These are phyloP conservation scores for Amniculicola lignicola DNA, from an alignment of 495 filamentous ascomycete genomes.

Conservation along the genomic window DNA sequence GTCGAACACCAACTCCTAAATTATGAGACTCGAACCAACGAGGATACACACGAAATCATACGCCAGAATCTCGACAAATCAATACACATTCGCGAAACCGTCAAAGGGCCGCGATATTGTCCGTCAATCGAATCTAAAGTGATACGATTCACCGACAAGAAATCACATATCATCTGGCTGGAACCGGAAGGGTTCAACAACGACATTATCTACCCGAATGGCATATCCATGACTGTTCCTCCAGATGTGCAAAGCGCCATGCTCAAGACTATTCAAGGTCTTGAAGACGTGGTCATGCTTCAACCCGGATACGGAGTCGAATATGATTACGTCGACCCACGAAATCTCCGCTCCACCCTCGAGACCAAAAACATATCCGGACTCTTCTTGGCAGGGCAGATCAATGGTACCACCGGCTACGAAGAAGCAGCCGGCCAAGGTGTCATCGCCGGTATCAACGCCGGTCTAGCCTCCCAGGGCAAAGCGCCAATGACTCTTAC, in stretches of 20 bases:
- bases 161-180: slow-evolving; percentile 87
- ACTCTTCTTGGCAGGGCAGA: slow-evolving; percentile 91
- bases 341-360: slow-evolving; percentile 76
- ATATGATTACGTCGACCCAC: slow-evolving; percentile 97
- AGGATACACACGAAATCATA: slow-evolving; percentile 76
- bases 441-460: slow-evolving; percentile 88
- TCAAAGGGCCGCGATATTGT: slow-evolving; percentile 92
- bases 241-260: slow-evolving; percentile 78
- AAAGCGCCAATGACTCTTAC: slow-evolving; percentile 63
- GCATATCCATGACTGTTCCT: slow-evolving; percentile 94
- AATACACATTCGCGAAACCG: slow-evolving; percentile 92
- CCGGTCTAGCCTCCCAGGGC: slow-evolving; percentile 70
- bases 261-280: slow-evolving; percentile 76
- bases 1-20: slow-evolving; percentile 79
- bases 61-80: slow-evolving; percentile 84
- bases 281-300: slow-evolving; percentile 89
- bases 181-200: slow-evolving; percentile 94
- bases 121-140: slow-evolving; percentile 94
- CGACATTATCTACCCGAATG: slow-evolving; percentile 92
- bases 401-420: slow-evolving; percentile 97
- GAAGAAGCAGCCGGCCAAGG: slow-evolving; percentile 96
- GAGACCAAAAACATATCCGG: slow-evolving; percentile 91
- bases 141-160: slow-evolving; percentile 75
- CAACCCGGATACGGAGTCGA: slow-evolving; percentile 97
- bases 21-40: slow-evolving; percentile 81